Evolutionary conservation across 2,329 filamentous ascomycete genomes (phyloP).

Genomic region (Rutstroemia sp.): DNA sequence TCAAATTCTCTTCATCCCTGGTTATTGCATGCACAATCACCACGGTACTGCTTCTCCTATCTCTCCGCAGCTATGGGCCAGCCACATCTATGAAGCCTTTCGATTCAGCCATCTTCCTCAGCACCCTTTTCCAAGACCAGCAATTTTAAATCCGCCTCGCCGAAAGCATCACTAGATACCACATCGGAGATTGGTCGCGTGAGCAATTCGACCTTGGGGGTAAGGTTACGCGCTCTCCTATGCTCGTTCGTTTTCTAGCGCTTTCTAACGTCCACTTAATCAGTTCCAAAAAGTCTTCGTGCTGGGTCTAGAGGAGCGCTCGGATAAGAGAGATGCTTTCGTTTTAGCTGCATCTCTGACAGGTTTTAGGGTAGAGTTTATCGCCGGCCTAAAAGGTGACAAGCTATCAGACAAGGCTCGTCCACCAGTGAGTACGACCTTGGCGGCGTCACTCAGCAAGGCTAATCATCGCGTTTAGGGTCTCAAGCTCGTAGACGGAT

Average conservation of each 20-base stretch:
- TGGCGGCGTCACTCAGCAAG: no score
- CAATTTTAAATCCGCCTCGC: no score
- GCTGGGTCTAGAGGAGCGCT: conserved; percentile 38
- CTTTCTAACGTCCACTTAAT: no score
- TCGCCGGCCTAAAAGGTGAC: conserved; percentile 36
- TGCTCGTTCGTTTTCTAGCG: not conserved
- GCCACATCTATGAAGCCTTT: no score
- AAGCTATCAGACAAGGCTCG: conserved; percentile 35
- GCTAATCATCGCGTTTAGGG: not conserved
- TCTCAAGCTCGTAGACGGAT: conserved; percentile 12
- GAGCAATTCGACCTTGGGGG: not conserved
- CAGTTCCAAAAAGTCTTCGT: conserved; percentile 39
- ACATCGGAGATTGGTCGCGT: not conserved
- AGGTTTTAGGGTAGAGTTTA: conserved; percentile 36
- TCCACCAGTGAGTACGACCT: conserved; percentile 25
- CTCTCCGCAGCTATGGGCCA: no score
- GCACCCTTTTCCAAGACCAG: no score
- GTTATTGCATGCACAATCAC: no score
- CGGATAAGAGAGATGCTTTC: conserved; percentile 42
- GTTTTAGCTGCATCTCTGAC: conserved; percentile 35
- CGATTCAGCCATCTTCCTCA: no score
- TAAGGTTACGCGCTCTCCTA: not conserved
- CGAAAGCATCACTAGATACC: not conserved
- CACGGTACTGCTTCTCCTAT: no score
- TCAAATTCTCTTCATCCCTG: no score